Base-by-base conservation (phyloP, 805 yeast genomes). In the Candida takata region DNA sequence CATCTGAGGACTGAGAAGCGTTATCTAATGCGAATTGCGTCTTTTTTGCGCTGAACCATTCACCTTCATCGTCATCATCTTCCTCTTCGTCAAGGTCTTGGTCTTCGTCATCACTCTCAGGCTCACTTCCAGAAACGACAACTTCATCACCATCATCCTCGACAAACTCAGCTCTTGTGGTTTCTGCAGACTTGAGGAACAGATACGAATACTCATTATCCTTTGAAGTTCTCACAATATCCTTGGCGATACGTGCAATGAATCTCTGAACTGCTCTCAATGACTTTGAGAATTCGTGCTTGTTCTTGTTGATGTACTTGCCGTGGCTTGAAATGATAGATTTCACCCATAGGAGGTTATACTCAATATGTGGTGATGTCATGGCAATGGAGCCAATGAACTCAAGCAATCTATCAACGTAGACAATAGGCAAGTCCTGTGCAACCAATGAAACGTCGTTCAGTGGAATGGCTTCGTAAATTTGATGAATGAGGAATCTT, bases 351-450 rank as follows among this genome's bases (percentile, higher is more conserved):
- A 82, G 47, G 43, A 92, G 57, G 49, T 79, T 77, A 62, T 79
- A 87, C 61, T 92, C 97, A 17, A 90, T 55, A 60, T 92, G 97
- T 24, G 75, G 87, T 6, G 86, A 76, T 4, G 79, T 83, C 55
- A 71, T 70, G 24, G 78, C 68, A 44, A 74, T 69, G 28, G 72
- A 70, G 2, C 84, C 92, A 48, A 92, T 70, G 42, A 85, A 86
- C 24, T 64, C 60, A 30, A 92, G 56, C 24, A 90, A 50, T 38
- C 81, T 71, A 28, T 77, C 70, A 30, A 86, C 70, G 49, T 92
- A 90, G 0, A 87, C 81, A 1, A 66, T 65, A 0, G 98, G 98
- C 14, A 90, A 52, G 33, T 74, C 83, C n/a, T 67, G 57, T 7
- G 80, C 64, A 8, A 88, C 72, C 34, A 92, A 58, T 24, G 70